Conservation (phyloP, 352 stramenopile species). For the Phytopythium ostracodes region DNA sequence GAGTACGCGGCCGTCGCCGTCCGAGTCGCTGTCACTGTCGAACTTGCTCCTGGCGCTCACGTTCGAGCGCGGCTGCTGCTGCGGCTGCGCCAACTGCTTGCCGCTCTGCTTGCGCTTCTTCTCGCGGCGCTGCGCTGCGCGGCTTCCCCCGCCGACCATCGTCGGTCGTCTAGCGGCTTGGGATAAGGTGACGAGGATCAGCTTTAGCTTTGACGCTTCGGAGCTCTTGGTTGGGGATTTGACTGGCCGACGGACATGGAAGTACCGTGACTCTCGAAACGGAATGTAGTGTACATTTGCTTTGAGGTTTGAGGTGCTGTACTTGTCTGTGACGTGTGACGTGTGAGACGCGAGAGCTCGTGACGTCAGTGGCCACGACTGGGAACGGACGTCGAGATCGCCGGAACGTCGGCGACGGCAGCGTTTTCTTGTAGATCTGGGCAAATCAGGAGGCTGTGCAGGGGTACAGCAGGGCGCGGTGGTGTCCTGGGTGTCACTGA, state of each 20-base stretch:
- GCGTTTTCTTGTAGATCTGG: too few species aligned
- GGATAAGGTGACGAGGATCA: not conserved
- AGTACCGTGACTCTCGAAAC: not conserved
- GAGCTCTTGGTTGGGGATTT: not conserved
- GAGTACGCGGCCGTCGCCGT: constrained; percentile 30
- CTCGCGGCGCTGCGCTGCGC: constrained; percentile 35
- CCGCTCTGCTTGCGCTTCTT: constrained; percentile 31
- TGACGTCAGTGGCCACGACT: too few species aligned
- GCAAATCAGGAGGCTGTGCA: too few species aligned
- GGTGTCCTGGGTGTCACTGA: too few species aligned
- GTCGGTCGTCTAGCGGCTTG: not conserved
- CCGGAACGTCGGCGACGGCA: too few species aligned
- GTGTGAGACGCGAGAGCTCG: not conserved
- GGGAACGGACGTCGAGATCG: too few species aligned
- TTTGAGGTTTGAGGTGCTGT: not conserved
- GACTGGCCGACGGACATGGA: not conserved
- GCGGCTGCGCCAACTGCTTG: constrained; percentile 7
- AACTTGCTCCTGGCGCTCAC: constrained; percentile 9
- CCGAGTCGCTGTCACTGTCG: constrained; percentile 37
- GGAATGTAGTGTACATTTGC: not conserved
- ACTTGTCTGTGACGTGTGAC: not conserved
- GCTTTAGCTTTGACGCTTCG: not conserved
- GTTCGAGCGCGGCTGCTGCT: not conserved
- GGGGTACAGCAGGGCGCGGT: too few species aligned
- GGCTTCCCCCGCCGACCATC: constrained; percentile 19